Evolutionary conservation across 805 yeast genomes (phyloP).

Genomic region (Cyberlindnera lachancei): DNA sequence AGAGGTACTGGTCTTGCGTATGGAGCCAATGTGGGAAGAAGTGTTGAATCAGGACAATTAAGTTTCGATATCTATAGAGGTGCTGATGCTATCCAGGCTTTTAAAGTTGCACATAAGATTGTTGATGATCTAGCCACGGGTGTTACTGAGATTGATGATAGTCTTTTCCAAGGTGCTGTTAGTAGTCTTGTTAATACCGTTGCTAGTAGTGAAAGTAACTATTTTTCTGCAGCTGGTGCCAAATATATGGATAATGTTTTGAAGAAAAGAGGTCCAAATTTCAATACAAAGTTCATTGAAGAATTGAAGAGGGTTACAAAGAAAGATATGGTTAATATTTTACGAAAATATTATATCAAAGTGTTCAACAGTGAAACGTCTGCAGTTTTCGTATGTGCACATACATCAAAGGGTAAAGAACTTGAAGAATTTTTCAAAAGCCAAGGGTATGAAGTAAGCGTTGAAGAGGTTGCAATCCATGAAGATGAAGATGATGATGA

Average conservation of each 20-base stretch:
- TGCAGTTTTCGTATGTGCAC: constrained; percentile 62
- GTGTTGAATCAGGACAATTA: constrained; percentile 60
- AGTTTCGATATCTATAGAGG: constrained; percentile 71
- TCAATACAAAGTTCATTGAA: constrained; percentile 43
- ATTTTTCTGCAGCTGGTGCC: constrained; percentile 53
- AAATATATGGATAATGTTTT: constrained; percentile 62
- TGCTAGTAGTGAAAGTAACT: constrained; percentile 63
- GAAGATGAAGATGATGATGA: constrained; percentile 9
- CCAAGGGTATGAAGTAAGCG: constrained; percentile 52
- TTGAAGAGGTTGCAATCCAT: constrained; percentile 41
- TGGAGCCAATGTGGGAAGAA: constrained; percentile 61
- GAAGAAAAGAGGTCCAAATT: constrained; percentile 64
- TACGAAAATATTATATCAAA: constrained; percentile 55
- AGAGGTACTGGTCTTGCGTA: constrained; percentile 94
- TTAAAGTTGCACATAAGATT: constrained; percentile 55
- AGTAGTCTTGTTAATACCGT: constrained; percentile 66
- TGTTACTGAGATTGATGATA: constrained; percentile 42
- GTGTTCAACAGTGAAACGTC: constrained; percentile 54
- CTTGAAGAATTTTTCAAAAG: constrained; percentile 39
- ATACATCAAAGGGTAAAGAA: constrained; percentile 51
- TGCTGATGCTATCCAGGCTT: constrained; percentile 64
- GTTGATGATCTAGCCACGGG: constrained; percentile 57
- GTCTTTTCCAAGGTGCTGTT: constrained; percentile 63
- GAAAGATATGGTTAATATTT: constrained; percentile 41
- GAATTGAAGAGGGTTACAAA: constrained; percentile 45